phyloP scores from a whole-genome alignment of 345 rosid species.

The Populus alba region DNA sequence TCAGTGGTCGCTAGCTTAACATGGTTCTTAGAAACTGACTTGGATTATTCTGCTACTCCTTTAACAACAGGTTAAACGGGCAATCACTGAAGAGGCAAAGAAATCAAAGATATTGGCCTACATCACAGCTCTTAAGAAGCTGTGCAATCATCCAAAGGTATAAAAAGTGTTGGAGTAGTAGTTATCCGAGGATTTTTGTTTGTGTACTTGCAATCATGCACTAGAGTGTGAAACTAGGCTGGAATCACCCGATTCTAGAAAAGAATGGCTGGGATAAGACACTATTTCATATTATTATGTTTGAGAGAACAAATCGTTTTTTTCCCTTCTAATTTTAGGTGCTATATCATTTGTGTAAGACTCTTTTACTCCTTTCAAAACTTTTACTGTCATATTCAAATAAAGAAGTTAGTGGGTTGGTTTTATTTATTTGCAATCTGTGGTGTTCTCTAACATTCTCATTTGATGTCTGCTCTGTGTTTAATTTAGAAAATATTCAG shows the following conservation, averaged over 20 bases:
- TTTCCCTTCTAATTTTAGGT: neutral
- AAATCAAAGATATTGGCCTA: constrained; percentile 92
- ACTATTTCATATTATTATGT: neutral
- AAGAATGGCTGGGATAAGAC: neutral
- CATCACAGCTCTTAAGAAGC: constrained; percentile 98
- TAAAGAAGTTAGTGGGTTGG: neutral
- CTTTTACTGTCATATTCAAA: neutral
- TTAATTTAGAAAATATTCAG: neutral
- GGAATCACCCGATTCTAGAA: neutral
- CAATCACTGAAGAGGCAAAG: constrained; percentile 72
- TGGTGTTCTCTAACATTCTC: neutral
- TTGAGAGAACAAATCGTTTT: neutral
- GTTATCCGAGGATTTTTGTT: neutral
- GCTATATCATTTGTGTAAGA: neutral
- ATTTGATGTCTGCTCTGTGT: neutral
- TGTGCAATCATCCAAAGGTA: constrained; percentile 99
- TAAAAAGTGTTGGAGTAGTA: neutral
- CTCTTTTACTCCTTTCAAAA: neutral
- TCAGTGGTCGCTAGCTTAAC: neutral
- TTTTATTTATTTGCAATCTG: neutral
- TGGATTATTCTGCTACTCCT: neutral
- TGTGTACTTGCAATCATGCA: neutral
- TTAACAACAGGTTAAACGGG: constrained; percentile 68
- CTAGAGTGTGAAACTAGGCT: neutral
- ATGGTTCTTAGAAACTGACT: neutral